Evolutionary conservation across 2,329 filamentous ascomycete genomes (phyloP).

Genomic region (Botrytis galanthina): DNA sequence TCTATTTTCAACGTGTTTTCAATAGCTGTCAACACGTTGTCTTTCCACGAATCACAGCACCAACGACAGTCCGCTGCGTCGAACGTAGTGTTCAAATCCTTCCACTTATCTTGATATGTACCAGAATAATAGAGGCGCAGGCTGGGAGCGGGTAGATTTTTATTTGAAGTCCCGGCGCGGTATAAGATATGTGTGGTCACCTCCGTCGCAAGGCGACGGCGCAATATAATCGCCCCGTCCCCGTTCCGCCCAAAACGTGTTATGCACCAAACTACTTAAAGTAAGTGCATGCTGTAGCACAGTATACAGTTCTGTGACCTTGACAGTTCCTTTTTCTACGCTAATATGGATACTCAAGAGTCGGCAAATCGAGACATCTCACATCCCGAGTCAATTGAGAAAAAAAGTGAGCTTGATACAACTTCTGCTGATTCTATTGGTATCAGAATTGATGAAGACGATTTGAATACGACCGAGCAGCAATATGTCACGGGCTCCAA

Average conservation of each 20-base stretch:
- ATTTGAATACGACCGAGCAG: fast-evolving
- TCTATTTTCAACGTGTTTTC: not conserved
- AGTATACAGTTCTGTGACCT: not conserved
- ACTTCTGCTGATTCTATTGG: not conserved
- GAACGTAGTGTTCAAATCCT: not conserved
- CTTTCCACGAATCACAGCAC: not conserved
- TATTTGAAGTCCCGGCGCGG: not conserved
- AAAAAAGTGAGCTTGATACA: not conserved
- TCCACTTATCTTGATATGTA: not conserved
- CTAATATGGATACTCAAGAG: not conserved
- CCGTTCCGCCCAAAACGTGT: not conserved
- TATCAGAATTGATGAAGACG: not conserved
- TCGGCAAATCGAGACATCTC: not conserved
- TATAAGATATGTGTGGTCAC: not conserved
- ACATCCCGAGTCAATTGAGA: not conserved
- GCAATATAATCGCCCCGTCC: not conserved
- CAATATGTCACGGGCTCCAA: not conserved
- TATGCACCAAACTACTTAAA: not conserved
- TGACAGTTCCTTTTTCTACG: not conserved
- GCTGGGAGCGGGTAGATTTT: not conserved
- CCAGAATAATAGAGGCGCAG: fast-evolving
- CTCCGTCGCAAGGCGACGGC: not conserved
- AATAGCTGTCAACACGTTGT: not conserved
- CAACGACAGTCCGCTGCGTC: not conserved
- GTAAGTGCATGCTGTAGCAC: not conserved